phyloP scores from a whole-genome alignment of 768 basidiomycete species.

The Podaxis sp. region DNA sequence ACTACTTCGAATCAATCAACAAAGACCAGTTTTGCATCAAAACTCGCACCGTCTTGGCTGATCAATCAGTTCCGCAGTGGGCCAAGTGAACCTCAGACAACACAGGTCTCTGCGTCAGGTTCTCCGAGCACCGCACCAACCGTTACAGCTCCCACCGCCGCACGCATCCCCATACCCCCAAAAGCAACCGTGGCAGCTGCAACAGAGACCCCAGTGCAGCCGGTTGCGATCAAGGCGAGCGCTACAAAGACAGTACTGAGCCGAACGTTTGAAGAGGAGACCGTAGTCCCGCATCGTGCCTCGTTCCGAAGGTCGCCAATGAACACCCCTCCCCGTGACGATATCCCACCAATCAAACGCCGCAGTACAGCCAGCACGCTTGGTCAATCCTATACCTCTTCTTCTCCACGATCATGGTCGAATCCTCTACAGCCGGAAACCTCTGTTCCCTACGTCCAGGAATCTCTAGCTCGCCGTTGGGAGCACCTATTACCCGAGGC shows the following conservation, averaged over 20 bases:
- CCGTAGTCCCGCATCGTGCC: constrained; percentile 38
- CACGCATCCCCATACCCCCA: constrained; percentile 32
- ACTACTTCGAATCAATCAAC: constrained; percentile 27
- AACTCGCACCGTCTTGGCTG: constrained; percentile 74
- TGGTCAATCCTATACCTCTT: constrained; percentile 41
- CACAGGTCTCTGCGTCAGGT: constrained; percentile 50
- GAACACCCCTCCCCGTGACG: constrained; percentile 70
- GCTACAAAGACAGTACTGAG: constrained; percentile 42
- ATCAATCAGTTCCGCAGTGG: constrained; percentile 72
- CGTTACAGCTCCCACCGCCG: constrained; percentile 31
- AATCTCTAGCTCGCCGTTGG: constrained; percentile 85
- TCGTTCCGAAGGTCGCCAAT: constrained; percentile 62
- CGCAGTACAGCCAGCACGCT: constrained; percentile 41
- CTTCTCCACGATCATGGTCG: constrained; percentile 45
- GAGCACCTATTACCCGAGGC: constrained; percentile 80
- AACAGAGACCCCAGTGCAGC: constrained; percentile 32
- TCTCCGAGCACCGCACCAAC: constrained; percentile 28
- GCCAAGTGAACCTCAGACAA: constrained; percentile 62
- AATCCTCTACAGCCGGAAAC: constrained; percentile 70
- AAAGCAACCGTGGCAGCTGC: constrained; percentile 26
- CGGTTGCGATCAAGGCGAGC: constrained; percentile 43
- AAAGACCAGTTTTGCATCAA: constrained; percentile 48
- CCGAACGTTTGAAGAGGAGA: constrained; percentile 61
- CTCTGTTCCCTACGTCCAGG: constrained; percentile 57
- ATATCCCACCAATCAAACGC: constrained; percentile 56